These are phyloP conservation scores for Salix suchowensis DNA, from an alignment of 345 rosid genomes.

Conservation along the genomic window DNA sequence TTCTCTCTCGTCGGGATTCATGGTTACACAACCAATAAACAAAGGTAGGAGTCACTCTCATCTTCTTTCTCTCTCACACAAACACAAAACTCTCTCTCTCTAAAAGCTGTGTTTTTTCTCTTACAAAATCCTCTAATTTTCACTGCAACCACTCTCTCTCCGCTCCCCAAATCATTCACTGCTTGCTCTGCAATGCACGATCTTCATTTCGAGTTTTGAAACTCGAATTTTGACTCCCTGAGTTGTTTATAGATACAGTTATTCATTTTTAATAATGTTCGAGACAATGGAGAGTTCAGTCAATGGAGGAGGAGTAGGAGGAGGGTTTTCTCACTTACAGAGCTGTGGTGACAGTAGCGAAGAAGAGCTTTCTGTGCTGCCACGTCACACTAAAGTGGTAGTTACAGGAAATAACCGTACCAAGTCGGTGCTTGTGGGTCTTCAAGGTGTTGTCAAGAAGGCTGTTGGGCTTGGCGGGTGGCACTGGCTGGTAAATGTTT, in stretches of 20 bases:
- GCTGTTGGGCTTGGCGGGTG: conserved; percentile 97
- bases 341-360: conserved; percentile 81
- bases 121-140: conserved; percentile 33
- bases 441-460: conserved; percentile 88
- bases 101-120: conserved; percentile 44
- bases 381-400: conserved; percentile 92
- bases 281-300: conserved; percentile 65
- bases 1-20: conserved; percentile 45
- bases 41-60: conserved; percentile 41
- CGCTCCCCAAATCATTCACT: conserved; percentile 21
- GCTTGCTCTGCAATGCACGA: conserved; percentile 52
- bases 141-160: conserved; percentile 14
- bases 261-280: conserved; percentile 37
- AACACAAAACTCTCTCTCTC: conserved; percentile 15
- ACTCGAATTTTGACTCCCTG: conserved; percentile 9
- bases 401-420: conserved; percentile 96
- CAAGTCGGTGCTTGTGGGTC: conserved; percentile 96
- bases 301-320: conserved; percentile 43
- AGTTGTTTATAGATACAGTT: background rate
- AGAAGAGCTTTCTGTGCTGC: conserved; percentile 85
- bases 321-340: conserved; percentile 51
- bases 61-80: conserved; percentile 1
- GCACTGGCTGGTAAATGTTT: conserved; percentile 86
- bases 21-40: conserved; percentile 41
- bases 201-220: conserved; percentile 36